Conservation (phyloP, 768 basidiomycete species). For the Grammothele lineata region DNA sequence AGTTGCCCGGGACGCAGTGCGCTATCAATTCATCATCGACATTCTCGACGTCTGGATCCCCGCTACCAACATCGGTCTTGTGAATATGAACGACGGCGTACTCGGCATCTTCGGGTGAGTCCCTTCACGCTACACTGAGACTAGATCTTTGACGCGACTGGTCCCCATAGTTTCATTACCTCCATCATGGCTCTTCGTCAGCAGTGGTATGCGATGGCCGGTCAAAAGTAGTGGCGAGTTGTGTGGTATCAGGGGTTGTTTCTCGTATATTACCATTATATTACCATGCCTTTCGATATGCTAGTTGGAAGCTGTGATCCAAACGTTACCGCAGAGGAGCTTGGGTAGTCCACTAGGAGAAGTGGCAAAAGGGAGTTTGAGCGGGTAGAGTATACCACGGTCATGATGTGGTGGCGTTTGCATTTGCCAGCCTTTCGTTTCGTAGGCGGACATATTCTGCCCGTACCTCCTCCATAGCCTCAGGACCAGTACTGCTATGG, state of each 20-base stretch:
- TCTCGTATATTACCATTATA: slow-evolving; percentile 1
- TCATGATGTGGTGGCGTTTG: no score
- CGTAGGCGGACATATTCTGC: slow-evolving; percentile 71
- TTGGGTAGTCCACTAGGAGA: no score
- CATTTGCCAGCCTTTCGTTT: slow-evolving; percentile 23
- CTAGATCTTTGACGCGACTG: no score
- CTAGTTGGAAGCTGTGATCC: no score
- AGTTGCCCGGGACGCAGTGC: slow-evolving; percentile 56
- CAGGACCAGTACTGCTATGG: slow-evolving; percentile 57
- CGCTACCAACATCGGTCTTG: slow-evolving; percentile 71
- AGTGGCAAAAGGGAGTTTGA: no score
- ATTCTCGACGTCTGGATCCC: slow-evolving; percentile 88
- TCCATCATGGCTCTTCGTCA: slow-evolving; percentile 65
- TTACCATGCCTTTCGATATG: no score
- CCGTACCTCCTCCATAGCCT: slow-evolving; percentile 68
- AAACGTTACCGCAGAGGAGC: no score
- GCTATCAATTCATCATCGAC: slow-evolving; percentile 83
- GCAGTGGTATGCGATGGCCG: slow-evolving; percentile 56
- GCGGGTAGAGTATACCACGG: no score
- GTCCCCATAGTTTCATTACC: slow-evolving; percentile 52
- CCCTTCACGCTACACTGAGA: no score
- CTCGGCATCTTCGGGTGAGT: slow-evolving; percentile 83
- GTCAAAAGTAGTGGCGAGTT: slow-evolving; percentile 17
- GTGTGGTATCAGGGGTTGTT: slow-evolving; percentile 1
- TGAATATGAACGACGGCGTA: slow-evolving; percentile 77